Evolutionary conservation across 352 stramenopile genomes (phyloP).

Genomic region (Phytophthora aleatoria): DNA sequence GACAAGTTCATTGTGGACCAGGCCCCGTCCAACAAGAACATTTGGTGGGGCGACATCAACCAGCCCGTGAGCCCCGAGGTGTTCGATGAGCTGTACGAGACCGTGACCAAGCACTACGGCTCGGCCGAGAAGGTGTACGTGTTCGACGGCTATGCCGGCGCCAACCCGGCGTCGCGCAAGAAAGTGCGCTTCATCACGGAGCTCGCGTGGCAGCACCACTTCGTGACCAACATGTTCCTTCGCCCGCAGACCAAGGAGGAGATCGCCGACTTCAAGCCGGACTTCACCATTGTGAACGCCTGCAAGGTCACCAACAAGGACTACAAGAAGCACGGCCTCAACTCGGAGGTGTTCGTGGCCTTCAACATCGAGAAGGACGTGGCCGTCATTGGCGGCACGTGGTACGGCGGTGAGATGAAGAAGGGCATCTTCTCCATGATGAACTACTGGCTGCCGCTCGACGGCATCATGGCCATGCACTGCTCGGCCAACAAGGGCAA

Average conservation of each 20-base stretch:
- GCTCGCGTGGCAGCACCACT: conserved; percentile 98
- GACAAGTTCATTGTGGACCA: conserved; percentile 99
- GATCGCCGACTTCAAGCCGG: conserved; percentile 93
- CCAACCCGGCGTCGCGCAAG: conserved; percentile 91
- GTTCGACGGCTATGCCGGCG: conserved; percentile 96
- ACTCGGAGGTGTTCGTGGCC: conserved; percentile 96
- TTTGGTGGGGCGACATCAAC: conserved; percentile 98
- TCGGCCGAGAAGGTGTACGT: conserved; percentile 94
- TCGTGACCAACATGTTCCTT: conserved; percentile 98
- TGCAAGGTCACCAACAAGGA: conserved; percentile 95
- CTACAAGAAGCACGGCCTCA: conserved; percentile 94
- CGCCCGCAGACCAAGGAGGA: conserved; percentile 81
- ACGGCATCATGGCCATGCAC: conserved; percentile 98
- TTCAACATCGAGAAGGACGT: conserved; percentile 98
- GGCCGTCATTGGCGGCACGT: conserved; percentile 96
- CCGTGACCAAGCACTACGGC: conserved; percentile 94
- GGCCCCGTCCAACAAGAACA: conserved; percentile 90
- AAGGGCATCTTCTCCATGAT: conserved; percentile 99
- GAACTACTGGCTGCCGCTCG: conserved; percentile 97
- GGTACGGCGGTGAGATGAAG: conserved; percentile 99
- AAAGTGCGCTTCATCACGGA: conserved; percentile 98
- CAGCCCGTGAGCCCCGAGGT: conserved; percentile 92
- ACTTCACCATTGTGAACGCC: conserved; percentile 99
- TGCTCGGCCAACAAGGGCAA: conserved; percentile 98
- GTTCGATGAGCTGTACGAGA: conserved; percentile 96